Base-by-base conservation (phyloP, 805 yeast species). In the Candida palmyrensis region DNA sequence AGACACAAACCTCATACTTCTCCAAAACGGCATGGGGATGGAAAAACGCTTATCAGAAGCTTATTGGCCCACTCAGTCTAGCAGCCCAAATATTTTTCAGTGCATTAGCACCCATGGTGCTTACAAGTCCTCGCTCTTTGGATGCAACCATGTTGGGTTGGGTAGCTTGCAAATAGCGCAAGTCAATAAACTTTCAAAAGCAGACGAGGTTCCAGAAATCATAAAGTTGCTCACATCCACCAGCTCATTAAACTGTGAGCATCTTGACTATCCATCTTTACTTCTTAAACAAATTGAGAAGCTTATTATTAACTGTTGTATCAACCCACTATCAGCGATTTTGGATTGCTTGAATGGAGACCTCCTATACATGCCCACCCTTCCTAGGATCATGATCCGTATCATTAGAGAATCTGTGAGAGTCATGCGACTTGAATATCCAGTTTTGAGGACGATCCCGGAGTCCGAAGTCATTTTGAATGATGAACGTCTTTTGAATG, bases 21-120 rank as follows among this genome's bases (percentile, higher is more conserved):
- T 89, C n/a, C 97, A 86, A 36, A 86, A 92, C 53, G 98, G 88
- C 1, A 68, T 88, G 66, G 97, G 97, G 7, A 66, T 75, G 26
- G 51, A 71, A 5, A 83, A 72, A 9, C 66, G 68, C 36, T 45
- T 86, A 8, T 51, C 62, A n/a, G 50, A 57, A 2, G 49, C 58
- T 15, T 55, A 76, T 6, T 84, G 90, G 88, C 75, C 75, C 3
- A 47, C 56, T 3, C 27, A 28, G 1, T 32, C 39, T 2, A 45
- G 41, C 0, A 52, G 75, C 33, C 96, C 96, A 0, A 65, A 62
- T 11, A 38, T 87, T 5, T 75, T 68, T 47, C 83, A 78, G 48
- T 96, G 89, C 34, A 78, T 89, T 16, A 82, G 82, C 27, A 75
- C 84, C 3, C 97, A 90, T 54, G 97, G 96, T 9, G 85, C 82